Evolutionary conservation across 2,329 filamentous ascomycete species (phyloP), one percentile per base, ranked within the genome.

Genomic region (Colletotrichum incanum): DNA sequence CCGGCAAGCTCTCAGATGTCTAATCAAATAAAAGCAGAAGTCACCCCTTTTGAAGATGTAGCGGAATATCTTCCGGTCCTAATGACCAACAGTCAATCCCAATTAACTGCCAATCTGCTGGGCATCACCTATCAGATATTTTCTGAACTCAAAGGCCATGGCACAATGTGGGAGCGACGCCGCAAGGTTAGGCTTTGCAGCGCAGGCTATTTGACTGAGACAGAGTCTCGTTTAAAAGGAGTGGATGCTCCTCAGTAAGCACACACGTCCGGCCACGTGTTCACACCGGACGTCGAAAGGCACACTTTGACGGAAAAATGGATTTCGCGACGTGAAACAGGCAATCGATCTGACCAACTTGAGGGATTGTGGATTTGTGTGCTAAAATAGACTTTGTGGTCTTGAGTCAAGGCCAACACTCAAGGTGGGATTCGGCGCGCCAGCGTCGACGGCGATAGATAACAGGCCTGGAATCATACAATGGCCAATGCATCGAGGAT

Each of bases 251-350:
- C n/a, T 45, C 58, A 63, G n/a, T 64, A 45, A 59, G 63, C 68
- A 62, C 68, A 62, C 49, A 41, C 68, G 65, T 72, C 65, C 39
- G 39, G 69, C 65, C 69, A 72, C 69, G 69, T 72, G 69, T 69
- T 72, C 54, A 41, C 28, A 28, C 23, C n/a, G 26, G 47, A 41
- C 5, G 28, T 23, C 54, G 45, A 59, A 47, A 58, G 54, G 69
- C n/a, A 16, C 55, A 45, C 43, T 63, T 23, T 8, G 56, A n/a
- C 65, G 59, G 58, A 47, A 64, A 43, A 69, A 67, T 58, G 41
- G 41, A 62, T 52, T 62, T 41, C 28, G 64, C 64, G 41, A 67
- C 11, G 50, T 69, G 58, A 72, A 69, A 72, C 65, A 64, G 37
- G 34, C 20, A 26, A 45, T 39, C n/a, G 59, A 43, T 6, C 31